Percentiles rank a stretch among this genome's conserved stretches.
Evolutionary conservation across 2,329 filamentous ascomycete genomes (phyloP).

Genomic region (Nemania diffusa): DNA sequence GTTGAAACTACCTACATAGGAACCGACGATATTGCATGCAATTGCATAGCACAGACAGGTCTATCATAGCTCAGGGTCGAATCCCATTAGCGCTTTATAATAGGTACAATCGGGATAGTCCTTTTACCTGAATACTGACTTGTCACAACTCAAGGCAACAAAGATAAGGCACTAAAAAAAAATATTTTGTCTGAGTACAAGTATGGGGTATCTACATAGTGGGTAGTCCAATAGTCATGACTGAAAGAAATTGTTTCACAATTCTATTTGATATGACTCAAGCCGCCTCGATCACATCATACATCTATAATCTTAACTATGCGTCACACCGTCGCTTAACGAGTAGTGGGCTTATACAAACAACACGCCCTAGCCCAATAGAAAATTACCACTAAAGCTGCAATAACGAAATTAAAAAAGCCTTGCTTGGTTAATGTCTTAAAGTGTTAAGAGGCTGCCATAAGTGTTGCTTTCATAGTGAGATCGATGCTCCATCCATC

Average conservation of each 20-base stretch:
- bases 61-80: background rate
- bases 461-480: background rate
- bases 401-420: background rate
- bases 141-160: background rate
- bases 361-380: background rate
- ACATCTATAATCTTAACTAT: slow-evolving; percentile 3
- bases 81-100: background rate
- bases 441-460: background rate
- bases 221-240: slow-evolving; percentile 1
- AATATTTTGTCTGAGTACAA: no score
- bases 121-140: background rate
- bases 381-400: background rate
- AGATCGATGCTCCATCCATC: slow-evolving; percentile 1
- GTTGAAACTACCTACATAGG: no score
- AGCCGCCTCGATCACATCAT: slow-evolving; percentile 1
- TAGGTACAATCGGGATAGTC: background rate
- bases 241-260: background rate
- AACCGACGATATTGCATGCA: no score
- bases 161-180: background rate
- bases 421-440: background rate
- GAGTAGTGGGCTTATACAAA: no score
- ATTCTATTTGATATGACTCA: slow-evolving; percentile 23
- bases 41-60: no score
- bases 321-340: slow-evolving; percentile 2
- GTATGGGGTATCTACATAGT: slow-evolving; percentile 1